These are phyloP conservation scores for Tricholoma terreum DNA, from an alignment of 768 basidiomycete genomes.

Conservation along the genomic window DNA sequence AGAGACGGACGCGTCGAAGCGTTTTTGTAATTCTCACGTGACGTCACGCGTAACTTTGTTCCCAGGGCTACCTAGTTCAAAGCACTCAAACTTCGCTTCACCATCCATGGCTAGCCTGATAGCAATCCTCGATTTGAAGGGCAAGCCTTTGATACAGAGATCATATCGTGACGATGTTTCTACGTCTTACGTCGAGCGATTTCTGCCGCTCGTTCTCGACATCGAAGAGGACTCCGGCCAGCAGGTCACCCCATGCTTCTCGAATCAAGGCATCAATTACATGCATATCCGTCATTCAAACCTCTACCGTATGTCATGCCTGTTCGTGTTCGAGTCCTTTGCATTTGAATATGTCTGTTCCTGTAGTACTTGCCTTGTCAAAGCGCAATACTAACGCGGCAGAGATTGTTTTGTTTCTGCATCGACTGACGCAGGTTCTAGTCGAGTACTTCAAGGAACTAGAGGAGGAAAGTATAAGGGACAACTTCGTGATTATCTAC, in stretches of 20 bases:
- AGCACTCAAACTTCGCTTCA: background rate
- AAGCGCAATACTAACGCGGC: constrained; percentile 95
- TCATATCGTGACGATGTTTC: constrained; percentile 97
- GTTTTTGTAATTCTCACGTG: background rate
- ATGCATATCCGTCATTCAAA: constrained; percentile 99
- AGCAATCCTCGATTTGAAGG: constrained; percentile 97
- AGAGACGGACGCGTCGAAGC: background rate
- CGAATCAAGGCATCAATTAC: constrained; percentile 93
- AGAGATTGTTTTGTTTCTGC: constrained; percentile 95
- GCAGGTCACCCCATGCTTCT: constrained; percentile 95
- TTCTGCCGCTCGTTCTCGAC: constrained; percentile 89
- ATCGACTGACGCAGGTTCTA: constrained; percentile 87
- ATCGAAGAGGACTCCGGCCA: constrained; percentile 92
- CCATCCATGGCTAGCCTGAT: constrained; percentile 58
- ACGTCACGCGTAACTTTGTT: background rate
- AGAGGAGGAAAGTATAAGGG: constrained; percentile 97
- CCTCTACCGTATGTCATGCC: constrained; percentile 75
- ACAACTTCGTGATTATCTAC: constrained; percentile 99
- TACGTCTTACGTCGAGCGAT: constrained; percentile 84
- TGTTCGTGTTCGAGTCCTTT: background rate
- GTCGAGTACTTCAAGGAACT: constrained; percentile 99
- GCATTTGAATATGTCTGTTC: background rate
- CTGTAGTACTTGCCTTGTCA: constrained; percentile 86
- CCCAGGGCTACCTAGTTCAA: background rate
- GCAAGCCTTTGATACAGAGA: constrained; percentile 95